These are phyloP conservation scores for Pichia sp. DNA, from an alignment of 1,139 yeast genomes.

Conservation along the genomic window DNA sequence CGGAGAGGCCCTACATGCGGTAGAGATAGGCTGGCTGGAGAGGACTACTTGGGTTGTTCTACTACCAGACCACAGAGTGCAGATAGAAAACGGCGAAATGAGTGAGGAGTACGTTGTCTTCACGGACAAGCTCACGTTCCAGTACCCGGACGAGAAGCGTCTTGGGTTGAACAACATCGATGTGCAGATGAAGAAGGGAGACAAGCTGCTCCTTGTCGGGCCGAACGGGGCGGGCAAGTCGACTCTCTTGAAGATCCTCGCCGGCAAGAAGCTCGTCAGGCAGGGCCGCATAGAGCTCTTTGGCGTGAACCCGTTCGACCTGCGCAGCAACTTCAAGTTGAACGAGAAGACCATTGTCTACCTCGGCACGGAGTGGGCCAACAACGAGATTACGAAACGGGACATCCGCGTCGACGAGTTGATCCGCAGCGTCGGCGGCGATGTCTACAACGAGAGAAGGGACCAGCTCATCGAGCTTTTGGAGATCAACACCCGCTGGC, in stretches of 20 bases:
- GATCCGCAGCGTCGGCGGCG: slow-evolving; percentile 81
- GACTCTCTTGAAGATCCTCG: slow-evolving; percentile 73
- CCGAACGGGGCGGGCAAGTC: slow-evolving; percentile 98
- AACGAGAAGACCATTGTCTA: slow-evolving; percentile 62
- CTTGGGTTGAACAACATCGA: slow-evolving; percentile 67
- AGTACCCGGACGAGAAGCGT: slow-evolving; percentile 56
- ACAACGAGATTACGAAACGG: slow-evolving; percentile 81
- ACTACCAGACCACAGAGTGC: neutral
- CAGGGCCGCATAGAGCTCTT: slow-evolving; percentile 65
- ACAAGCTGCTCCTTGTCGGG: slow-evolving; percentile 77
- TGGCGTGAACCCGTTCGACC: slow-evolving; percentile 81
- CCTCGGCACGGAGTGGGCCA: slow-evolving; percentile 97
- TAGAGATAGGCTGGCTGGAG: no score
- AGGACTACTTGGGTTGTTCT: no score
- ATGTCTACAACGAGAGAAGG: slow-evolving; percentile 64
- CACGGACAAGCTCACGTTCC: slow-evolving; percentile 63
- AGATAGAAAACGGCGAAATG: neutral
- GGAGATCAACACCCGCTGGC: slow-evolving; percentile 85
- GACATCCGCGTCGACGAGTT: slow-evolving; percentile 83
- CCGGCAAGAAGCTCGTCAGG: slow-evolving; percentile 85
- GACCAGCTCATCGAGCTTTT: slow-evolving; percentile 68
- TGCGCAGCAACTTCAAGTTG: slow-evolving; percentile 33
- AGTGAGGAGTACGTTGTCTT: slow-evolving; percentile 46
- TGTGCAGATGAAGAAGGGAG: slow-evolving; percentile 60
- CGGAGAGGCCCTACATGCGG: neutral